A percentile compares a stretch with the other conserved stretches of the same genome.
These are phyloP conservation scores for Piromyces sp. DNA, from an alignment of 192 early-diverging fungal genomes.

Conservation along the genomic window DNA sequence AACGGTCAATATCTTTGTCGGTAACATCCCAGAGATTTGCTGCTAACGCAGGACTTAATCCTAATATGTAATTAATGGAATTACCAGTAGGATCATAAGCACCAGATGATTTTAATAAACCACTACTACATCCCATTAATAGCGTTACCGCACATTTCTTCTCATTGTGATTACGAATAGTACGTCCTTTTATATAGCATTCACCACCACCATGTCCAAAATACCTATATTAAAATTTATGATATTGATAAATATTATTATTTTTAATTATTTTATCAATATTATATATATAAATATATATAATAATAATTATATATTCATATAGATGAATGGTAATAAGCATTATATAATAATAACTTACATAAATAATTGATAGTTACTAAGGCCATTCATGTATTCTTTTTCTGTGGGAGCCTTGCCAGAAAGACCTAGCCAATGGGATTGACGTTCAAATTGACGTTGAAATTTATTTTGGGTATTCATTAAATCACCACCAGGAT, in stretches of 20 bases:
- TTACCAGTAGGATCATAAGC: constrained; percentile 82
- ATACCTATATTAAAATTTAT: constrained; percentile 35
- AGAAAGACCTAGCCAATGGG: constrained; percentile 53
- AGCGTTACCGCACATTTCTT: constrained; percentile 57
- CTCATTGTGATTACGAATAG: constrained; percentile 34
- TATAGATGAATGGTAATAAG: too few species aligned
- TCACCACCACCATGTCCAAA: constrained; percentile 93
- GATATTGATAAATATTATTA: too few species aligned
- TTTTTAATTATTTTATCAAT: too few species aligned
- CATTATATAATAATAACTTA: constrained; percentile 9
- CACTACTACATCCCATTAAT: constrained; percentile 90
- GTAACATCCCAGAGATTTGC: constrained; percentile 98
- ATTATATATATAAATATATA: not conserved
- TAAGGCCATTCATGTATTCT: constrained; percentile 40
- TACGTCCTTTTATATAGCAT: constrained; percentile 47
- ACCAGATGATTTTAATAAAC: constrained; percentile 45
- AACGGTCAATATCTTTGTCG: constrained; percentile 85
- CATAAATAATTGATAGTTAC: constrained; percentile 39
- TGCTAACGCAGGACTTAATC: constrained; percentile 54
- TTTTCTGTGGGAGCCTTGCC: constrained; percentile 45
- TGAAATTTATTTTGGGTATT: constrained; percentile 67
- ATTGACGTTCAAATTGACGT: constrained; percentile 16
- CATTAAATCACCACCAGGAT: constrained; percentile 72
- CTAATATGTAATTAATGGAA: constrained; percentile 67
- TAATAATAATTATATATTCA: not conserved